Evolutionary conservation across 2,329 filamentous ascomycete species (phyloP).

Genomic region (Coniochaeta ligniaria): DNA sequence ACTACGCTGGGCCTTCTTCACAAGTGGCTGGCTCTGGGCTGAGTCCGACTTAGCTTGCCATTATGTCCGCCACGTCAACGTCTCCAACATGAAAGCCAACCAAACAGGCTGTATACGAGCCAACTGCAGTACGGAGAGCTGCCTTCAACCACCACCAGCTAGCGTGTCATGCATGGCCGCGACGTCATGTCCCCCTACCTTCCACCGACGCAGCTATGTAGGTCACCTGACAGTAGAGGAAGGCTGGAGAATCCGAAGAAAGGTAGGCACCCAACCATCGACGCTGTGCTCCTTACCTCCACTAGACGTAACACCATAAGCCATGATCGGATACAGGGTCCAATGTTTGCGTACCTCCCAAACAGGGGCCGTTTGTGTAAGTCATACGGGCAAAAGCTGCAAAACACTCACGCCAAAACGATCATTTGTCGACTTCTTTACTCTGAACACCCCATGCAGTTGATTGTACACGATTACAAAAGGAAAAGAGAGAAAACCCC

Average conservation of each 20-base stretch:
- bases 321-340: neutral
- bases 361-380: neutral
- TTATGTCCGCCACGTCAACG: neutral
- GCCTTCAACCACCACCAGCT: neutral
- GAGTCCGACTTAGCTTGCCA: neutral
- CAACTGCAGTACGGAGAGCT: neutral
- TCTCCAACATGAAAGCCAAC: neutral
- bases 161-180: too few species aligned
- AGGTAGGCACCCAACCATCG: neutral
- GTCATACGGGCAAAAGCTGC: neutral
- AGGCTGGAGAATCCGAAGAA: neutral
- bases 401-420: neutral
- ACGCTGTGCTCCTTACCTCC: neutral
- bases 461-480: slow-evolving; percentile 22
- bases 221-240: too few species aligned
- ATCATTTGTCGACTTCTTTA: neutral
- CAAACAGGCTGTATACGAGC: neutral
- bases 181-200: too few species aligned
- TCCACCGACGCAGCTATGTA: too few species aligned
- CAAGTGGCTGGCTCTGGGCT: neutral
- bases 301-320: neutral
- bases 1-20: neutral
- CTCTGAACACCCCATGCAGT: slow-evolving; percentile 11
- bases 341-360: neutral
- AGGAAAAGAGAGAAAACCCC: slow-evolving; percentile 14